Evolutionary conservation across 306 rosid genomes (phyloP).

Genomic region (Mimosa bimucronata): DNA sequence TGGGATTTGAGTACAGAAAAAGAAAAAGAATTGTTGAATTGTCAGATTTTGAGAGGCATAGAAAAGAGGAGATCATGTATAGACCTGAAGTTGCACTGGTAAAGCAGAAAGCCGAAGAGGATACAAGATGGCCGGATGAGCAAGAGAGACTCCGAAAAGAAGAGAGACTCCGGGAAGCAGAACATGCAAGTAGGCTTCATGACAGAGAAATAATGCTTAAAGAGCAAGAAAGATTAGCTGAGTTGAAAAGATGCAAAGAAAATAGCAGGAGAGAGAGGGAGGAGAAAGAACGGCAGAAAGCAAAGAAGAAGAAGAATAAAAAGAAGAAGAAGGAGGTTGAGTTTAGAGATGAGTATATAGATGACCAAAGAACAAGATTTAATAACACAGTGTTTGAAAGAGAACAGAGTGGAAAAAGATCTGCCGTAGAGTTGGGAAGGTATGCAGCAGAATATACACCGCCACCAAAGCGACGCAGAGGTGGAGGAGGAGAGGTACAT

Average conservation of each 20-base stretch:
- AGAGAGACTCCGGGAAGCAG: conserved; percentile 60
- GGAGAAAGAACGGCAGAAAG: conserved; percentile 86
- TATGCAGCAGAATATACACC: conserved; percentile 56
- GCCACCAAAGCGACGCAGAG: conserved; percentile 86
- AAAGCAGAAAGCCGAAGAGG: conserved; percentile 65
- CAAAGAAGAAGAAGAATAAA: conserved; percentile 60
- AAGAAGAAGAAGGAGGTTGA: conserved; percentile 58
- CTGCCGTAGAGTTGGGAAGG: conserved; percentile 69
- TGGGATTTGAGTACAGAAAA: conserved; percentile 66
- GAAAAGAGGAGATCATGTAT: conserved; percentile 59
- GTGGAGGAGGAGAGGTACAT: conserved; percentile 82
- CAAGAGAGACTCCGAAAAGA: conserved; percentile 71
- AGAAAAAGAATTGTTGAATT: conserved; percentile 90
- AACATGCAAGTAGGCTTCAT: too few relatives aligned
- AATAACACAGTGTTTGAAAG: conserved; percentile 75
- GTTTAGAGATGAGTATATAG: conserved; percentile 63
- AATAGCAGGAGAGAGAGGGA: conserved; percentile 82
- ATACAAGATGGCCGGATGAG: conserved; percentile 76
- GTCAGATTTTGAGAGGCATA: conserved; percentile 64
- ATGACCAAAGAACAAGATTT: conserved; percentile 68
- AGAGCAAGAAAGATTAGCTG: conserved; percentile 70
- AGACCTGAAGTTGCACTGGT: conserved; percentile 43
- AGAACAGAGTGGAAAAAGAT: conserved; percentile 69
- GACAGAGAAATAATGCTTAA: conserved; percentile 47
- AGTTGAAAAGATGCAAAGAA: conserved; percentile 71